A percentile compares a stretch with the other conserved stretches of the same genome.
These are phyloP conservation scores for Leavenworthia alabamica DNA, from an alignment of 345 rosid genomes.

Conservation along the genomic window DNA sequence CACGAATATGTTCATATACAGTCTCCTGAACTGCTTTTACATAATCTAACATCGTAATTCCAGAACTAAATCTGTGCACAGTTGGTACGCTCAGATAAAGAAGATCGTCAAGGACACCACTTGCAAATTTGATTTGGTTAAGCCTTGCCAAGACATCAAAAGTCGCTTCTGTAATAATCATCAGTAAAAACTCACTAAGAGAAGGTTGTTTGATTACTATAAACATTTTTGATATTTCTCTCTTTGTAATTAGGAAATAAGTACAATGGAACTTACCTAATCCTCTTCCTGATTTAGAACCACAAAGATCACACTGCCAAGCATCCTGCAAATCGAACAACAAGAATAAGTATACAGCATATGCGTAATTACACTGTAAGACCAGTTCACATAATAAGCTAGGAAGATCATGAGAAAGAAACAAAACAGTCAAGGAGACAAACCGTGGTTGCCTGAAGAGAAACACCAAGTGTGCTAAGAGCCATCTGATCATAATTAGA, in stretches of 20 bases:
- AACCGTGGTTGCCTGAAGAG: slow-evolving; percentile 95
- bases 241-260: neutral
- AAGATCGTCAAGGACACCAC: slow-evolving; percentile 95
- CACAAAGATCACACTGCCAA: slow-evolving; percentile 96
- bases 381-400: neutral
- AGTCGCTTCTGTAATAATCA: slow-evolving; percentile 71
- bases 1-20: slow-evolving; percentile 95
- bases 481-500: slow-evolving; percentile 84
- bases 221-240: neutral
- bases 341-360: neutral
- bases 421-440: slow-evolving; percentile 32
- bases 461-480: slow-evolving; percentile 87
- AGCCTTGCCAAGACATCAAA: slow-evolving; percentile 94
- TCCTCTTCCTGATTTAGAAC: slow-evolving; percentile 91
- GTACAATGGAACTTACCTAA: slow-evolving; percentile 60
- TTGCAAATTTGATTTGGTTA: slow-evolving; percentile 89
- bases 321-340: slow-evolving; percentile 54
- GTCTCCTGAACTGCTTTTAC: slow-evolving; percentile 93
- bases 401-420: neutral
- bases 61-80: slow-evolving; percentile 68
- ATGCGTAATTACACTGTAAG: neutral
- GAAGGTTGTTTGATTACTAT: neutral
- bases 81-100: slow-evolving; percentile 79
- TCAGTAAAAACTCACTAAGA: neutral
- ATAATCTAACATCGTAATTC: slow-evolving; percentile 79